Base-by-base conservation (phyloP, 805 yeast species). In the Saturnispora ahearnii region DNA sequence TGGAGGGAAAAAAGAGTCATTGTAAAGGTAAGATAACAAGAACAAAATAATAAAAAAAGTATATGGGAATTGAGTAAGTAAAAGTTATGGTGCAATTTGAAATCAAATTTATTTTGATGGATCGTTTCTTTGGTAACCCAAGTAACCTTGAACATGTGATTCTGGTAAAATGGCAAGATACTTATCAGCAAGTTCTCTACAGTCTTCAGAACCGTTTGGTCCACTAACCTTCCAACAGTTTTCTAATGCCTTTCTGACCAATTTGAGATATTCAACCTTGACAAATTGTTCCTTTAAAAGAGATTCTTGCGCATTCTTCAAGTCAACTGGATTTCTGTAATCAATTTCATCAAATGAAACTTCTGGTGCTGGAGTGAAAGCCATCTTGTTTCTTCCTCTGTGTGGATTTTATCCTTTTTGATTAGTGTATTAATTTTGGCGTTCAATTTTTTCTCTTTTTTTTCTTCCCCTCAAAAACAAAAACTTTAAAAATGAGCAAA, bases 91-190 rank as follows among this genome's bases (percentile, higher is more conserved):
- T 26, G 29, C 9, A 26, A 26, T 26, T 8, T 29, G 36, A 21
- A 9, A 22, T 43, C 13, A 8, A 8, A 29, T 21, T 64, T 70
- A 84, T 70, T 85, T 84, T 34, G 86, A 73, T 42, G 91, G 93
- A 63, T 86, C 95, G 69, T 86, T 86, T 76, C 87, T 83, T 71
- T 87, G 95, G 71, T 86, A 85, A n/a, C 88, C 91, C 62, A 81
- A 70, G 69, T 75, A 85, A 41, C 95, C 95, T 57, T 78, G 76
- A 53, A 83, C 74, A 57, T 80, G 77, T 57, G 83, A 77, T 46
- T 74, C 68, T 50, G 87, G 90, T 51, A 86, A 72, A 85, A 87
- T 73, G 59, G 82, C 85, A 72, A 87, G 69, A 65, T 87, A 86
- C 70, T 73, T 79, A 69, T 84, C 82, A 30, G 89, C 84, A 59